Evolutionary conservation across 257 asterid genomes (phyloP), one percentile per base, ranked within the genome.

Genomic region (Hygrophila difformis): DNA sequence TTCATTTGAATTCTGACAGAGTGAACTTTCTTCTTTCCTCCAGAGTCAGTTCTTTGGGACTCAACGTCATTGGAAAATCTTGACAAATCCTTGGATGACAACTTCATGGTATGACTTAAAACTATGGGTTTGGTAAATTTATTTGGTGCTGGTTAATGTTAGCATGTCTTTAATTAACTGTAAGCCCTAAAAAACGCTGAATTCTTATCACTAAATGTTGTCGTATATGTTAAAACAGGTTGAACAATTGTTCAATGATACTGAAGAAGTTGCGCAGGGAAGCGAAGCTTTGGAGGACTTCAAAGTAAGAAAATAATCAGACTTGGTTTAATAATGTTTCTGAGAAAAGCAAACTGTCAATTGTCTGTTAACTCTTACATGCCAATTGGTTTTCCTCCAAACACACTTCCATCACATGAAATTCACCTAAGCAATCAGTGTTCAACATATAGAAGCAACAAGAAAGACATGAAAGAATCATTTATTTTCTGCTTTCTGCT

Each of bases 41-140:
- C 71, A 78, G 97, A 67, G 51, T 48, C 59, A 17, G 44, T 18
- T 57, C 61, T 37, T 61, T 47, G 48, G 37, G 60, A 57, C 34
- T 17, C 63, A 26, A 68, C 62, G 48, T 57, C 71, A 36, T 54
- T 28, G 40, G 93, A 63, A 60, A 63, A 44, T 43, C 36, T 54
- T 1, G 93, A 79, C 18, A 85, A 79, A 51, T 43, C 60, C 18
- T 59, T 66, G 20, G 78, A 67, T 49, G 82, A 31, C 48, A 63
- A 54, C 54, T 85, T 71, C 48, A 18, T 52, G 96, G 96, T 89
- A 79, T n/a, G 59, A 12, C n/a, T n/a, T n/a, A n/a, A n/a, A n/a
- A n/a, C n/a, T n/a, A n/a, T n/a, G n/a, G n/a, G n/a, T n/a, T n/a
- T n/a, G n/a, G n/a, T n/a, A n/a, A n/a, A n/a, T n/a, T n/a, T n/a